Conservation (phyloP, 2,329 filamentous ascomycete genomes). For the Trichophyton verrucosum region DNA sequence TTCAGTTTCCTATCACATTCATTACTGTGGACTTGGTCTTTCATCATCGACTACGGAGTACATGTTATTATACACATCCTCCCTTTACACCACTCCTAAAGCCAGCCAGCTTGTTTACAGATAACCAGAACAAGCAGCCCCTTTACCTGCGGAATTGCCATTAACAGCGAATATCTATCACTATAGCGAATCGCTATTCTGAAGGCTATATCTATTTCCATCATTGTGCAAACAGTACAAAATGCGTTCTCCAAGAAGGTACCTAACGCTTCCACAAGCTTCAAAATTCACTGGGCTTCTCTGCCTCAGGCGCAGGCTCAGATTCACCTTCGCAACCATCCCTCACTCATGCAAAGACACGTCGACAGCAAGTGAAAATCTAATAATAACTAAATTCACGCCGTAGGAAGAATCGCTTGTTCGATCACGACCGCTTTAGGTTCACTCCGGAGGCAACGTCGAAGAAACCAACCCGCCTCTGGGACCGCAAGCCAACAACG, state of each 20-base stretch:
- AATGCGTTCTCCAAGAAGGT: not conserved
- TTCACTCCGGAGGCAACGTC: constrained; percentile 32
- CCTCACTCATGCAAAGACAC: not conserved
- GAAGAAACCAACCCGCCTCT: constrained; percentile 27
- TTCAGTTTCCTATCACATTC: not conserved
- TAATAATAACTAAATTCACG: not conserved
- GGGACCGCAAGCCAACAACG: constrained; percentile 35
- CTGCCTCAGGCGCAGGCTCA: not conserved
- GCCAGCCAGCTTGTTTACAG: not conserved
- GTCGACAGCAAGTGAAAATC: not conserved
- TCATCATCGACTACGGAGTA: no score
- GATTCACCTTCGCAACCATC: not conserved
- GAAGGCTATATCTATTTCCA: no score
- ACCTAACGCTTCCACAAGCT: not conserved
- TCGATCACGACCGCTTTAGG: constrained; percentile 18
- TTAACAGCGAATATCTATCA: not conserved
- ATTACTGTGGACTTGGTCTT: not conserved
- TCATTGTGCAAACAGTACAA: not conserved
- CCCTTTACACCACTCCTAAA: not conserved
- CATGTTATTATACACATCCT: not conserved
- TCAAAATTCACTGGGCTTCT: not conserved
- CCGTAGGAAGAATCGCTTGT: not conserved
- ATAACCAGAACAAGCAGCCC: not conserved
- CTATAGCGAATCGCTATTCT: no score
- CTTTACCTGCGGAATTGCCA: not conserved